Conservation (phyloP, 2,329 filamentous ascomycete species). For the Fusarium sp. region DNA sequence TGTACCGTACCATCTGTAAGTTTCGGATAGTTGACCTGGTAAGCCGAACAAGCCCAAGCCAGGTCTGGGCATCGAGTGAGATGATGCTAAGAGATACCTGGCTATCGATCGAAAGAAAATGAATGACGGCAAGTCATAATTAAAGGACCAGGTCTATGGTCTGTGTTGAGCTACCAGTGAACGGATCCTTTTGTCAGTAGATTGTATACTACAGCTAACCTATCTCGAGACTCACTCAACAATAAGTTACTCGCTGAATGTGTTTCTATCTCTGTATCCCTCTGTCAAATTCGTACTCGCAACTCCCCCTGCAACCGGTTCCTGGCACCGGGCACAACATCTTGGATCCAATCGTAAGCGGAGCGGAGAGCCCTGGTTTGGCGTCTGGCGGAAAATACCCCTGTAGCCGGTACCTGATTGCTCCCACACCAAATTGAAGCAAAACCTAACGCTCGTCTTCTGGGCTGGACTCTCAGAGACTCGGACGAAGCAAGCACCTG, state of each 20-base stretch:
- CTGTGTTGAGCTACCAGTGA: not conserved
- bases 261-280: not conserved
- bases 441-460: not conserved
- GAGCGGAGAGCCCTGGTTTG: slow-evolving; percentile 41
- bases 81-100: slow-evolving; percentile 5
- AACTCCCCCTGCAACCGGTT: slow-evolving; percentile 36
- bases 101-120: not conserved
- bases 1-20: not conserved
- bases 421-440: slow-evolving; percentile 37
- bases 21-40: slow-evolving; percentile 9
- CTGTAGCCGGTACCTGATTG: slow-evolving; percentile 46
- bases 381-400: slow-evolving; percentile 40
- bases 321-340: slow-evolving; percentile 40
- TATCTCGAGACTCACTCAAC: not conserved
- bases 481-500: slow-evolving; percentile 16
- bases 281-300: slow-evolving; percentile 29
- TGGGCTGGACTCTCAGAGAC: slow-evolving; percentile 14
- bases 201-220: too few species aligned
- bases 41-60: slow-evolving; percentile 15
- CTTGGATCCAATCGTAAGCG: slow-evolving; percentile 26
- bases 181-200: not conserved
- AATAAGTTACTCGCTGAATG: not conserved
- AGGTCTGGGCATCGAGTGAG: slow-evolving; percentile 5
- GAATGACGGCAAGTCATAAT: slow-evolving; percentile 6
- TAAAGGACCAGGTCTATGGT: not conserved